phyloP scores from a whole-genome alignment of 345 rosid species.

The Lumnitzera littorea region DNA sequence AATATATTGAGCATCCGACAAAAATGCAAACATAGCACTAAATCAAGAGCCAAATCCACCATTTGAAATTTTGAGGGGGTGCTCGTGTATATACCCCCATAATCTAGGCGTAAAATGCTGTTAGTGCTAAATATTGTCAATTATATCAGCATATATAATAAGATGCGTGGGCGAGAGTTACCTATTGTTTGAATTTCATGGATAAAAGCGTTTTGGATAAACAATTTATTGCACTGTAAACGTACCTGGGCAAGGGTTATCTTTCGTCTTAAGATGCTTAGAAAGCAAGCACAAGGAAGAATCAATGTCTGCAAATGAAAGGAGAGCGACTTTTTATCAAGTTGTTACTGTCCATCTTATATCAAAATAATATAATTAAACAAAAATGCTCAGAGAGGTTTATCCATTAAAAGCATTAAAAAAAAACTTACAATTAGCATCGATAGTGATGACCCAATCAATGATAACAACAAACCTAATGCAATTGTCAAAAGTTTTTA shows the following conservation, averaged over 20 bases:
- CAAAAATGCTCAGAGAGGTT: background rate
- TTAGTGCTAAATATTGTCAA: no score
- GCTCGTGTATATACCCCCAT: no score
- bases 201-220: no score
- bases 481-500: background rate
- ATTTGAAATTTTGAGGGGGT: no score
- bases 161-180: no score
- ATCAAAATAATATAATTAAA: background rate
- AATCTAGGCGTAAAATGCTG: no score
- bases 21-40: no score
- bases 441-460: conserved; percentile 71
- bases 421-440: conserved; percentile 68
- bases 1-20: no score
- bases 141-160: no score
- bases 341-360: background rate
- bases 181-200: no score
- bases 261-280: conserved; percentile 59
- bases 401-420: background rate
- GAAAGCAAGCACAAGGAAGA: conserved; percentile 74
- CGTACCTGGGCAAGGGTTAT: conserved; percentile 48
- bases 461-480: conserved; percentile 63
- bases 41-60: no score
- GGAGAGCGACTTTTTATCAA: background rate
- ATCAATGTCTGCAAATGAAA: conserved; percentile 51
- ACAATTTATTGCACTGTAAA: no score